phyloP scores from a whole-genome alignment of 2,329 filamentous ascomycete genomes.

The Plenodomus tracheiphilus region DNA sequence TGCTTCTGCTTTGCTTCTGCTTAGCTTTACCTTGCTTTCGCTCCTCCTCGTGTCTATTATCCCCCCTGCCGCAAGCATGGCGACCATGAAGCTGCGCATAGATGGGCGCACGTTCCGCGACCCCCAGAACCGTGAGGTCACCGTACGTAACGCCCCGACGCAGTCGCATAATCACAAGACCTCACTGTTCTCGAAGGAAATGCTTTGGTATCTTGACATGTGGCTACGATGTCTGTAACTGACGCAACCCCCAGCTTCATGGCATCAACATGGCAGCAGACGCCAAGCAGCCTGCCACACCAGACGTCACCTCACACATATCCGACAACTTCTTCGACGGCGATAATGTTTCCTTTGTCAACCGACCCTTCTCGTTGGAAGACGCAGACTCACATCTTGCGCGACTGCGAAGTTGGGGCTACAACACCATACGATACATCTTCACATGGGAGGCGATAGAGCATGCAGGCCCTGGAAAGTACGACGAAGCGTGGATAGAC shows the following conservation, averaged over 20 bases:
- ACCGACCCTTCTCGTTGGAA: slow-evolving; percentile 78
- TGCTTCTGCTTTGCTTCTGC: background rate
- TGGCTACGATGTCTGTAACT: too few relatives aligned
- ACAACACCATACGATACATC: slow-evolving; percentile 94
- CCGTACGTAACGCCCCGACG: slow-evolving; percentile 34
- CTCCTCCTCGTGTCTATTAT: background rate
- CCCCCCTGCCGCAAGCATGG: slow-evolving; percentile 57
- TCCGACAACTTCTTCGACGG: slow-evolving; percentile 84
- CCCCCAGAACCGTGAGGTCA: slow-evolving; percentile 77
- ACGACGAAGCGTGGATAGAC: slow-evolving; percentile 91
- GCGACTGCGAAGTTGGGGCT: slow-evolving; percentile 83
- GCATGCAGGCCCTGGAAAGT: slow-evolving; percentile 83
- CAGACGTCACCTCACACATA: slow-evolving; percentile 79
- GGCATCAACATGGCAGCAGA: slow-evolving; percentile 95
- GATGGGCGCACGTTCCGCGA: slow-evolving; percentile 87
- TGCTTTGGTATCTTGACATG: too few relatives aligned
- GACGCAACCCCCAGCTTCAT: slow-evolving; percentile 56
- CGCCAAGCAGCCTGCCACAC: slow-evolving; percentile 82
- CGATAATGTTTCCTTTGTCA: slow-evolving; percentile 86
- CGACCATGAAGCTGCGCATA: slow-evolving; percentile 75
- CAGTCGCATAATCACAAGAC: too few relatives aligned
- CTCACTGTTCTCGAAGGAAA: too few relatives aligned
- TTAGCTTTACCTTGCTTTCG: slow-evolving; percentile 1
- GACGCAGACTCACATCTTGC: slow-evolving; percentile 87
- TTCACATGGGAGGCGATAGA: slow-evolving; percentile 99